Base-by-base conservation (phyloP, 2,329 filamentous ascomycete species). In the Rutstroemia sp. region DNA sequence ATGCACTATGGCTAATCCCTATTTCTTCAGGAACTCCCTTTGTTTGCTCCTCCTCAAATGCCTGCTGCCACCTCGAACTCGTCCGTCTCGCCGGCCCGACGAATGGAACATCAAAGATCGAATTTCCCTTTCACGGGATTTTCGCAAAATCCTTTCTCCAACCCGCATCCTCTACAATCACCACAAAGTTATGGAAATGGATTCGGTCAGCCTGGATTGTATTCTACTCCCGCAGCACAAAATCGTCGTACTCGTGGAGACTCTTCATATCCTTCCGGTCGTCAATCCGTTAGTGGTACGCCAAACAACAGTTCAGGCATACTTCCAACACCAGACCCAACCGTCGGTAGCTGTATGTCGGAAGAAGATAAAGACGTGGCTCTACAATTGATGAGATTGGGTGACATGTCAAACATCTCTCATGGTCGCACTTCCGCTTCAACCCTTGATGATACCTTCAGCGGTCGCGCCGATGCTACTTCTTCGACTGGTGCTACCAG, bases 321-420 rank as follows among this genome's bases (percentile, higher is more conserved):
- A 64, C 77, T 96, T 61, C 92, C 92, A 19, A 99, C 94, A 2
- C 94, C 94, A 25, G 94, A 97, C 66, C 92, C 92, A n/a, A 99
- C 94, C 12, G 88, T 97, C 65, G 89, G 89, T 54, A 97, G 92
- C 73, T 95, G 90, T 71, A 92, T 99, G 72, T 97, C 92, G 14
- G 94, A 99, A 70, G 94, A 99, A 72, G 83, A 86, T 64, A 86
- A 86, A 69, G 94, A 99, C 73, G 94, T 97, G 60, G 94, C 94
- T 57, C 86, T 96, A 69, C 94, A 97, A 74, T 78, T 99, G 67
- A 97, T 99, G 86, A 88, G 92, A 64, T 81, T 99, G 54, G 92
- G 94, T 47, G 92, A 96, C 70, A 89, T 92, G 65, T 94, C 91
- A 56, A 95, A 95, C 70, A 87, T 95, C 67, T 95, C 91, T 1